These are phyloP conservation scores for Candida glucosophila DNA, from an alignment of 1,139 yeast genomes.

Conservation along the genomic window DNA sequence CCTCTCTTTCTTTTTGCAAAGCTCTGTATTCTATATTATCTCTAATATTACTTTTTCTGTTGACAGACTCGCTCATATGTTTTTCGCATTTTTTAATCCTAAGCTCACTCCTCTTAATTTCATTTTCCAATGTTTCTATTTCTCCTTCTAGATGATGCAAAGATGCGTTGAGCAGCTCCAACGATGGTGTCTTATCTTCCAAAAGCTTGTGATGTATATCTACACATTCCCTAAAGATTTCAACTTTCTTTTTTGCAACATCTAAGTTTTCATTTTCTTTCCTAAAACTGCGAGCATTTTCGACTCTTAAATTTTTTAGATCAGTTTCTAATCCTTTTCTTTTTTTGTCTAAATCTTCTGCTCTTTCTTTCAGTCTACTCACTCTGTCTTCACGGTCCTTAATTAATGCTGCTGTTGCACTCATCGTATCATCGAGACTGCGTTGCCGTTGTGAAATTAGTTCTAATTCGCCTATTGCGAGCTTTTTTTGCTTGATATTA, in stretches of 20 bases:
- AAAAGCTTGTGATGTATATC: too few relatives aligned
- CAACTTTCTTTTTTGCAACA: too few relatives aligned
- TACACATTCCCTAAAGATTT: too few relatives aligned
- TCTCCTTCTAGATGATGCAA: conserved; percentile 25
- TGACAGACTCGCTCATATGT: conserved; percentile 26
- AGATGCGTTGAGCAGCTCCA: conserved; percentile 21
- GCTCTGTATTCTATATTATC: conserved; percentile 33
- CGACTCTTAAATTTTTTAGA: conserved; percentile 1
- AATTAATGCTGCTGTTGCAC: not conserved
- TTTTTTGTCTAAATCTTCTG: conserved; percentile 3
- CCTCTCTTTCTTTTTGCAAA: conserved; percentile 18
- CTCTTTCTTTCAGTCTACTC: conserved; percentile 8
- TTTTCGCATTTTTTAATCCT: conserved; percentile 18
- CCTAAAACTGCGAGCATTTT: not conserved
- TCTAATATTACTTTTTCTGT: conserved; percentile 26
- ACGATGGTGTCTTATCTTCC: conserved; percentile 4
- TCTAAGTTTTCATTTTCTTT: not conserved
- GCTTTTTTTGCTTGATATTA: conserved; percentile 47
- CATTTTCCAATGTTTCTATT: conserved; percentile 3
- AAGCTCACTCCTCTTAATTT: conserved; percentile 3
- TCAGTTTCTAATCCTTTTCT: conserved; percentile 1
- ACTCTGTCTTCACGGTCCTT: conserved; percentile 12
- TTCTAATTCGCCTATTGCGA: conserved; percentile 49
- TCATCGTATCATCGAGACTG: conserved; percentile 16
- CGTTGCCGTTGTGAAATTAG: conserved; percentile 21